Evolutionary conservation across 495 filamentous ascomycete genomes (phyloP).

Genomic region (Podospora pseudocomata): DNA sequence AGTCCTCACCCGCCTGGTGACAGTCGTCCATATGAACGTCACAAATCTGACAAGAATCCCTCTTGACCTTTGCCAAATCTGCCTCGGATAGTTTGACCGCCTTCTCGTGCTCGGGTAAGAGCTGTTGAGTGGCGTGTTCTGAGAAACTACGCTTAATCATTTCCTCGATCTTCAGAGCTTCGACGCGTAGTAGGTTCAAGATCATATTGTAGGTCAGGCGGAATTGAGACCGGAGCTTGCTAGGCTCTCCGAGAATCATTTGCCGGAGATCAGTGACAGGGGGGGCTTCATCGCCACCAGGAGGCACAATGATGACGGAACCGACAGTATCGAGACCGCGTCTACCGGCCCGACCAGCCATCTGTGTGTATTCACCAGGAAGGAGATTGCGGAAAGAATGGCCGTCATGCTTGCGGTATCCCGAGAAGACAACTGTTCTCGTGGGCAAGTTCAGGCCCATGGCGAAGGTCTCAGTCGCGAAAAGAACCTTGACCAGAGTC

Average conservation of each 20-base stretch:
- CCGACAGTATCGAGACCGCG: constrained; percentile 89
- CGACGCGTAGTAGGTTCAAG: constrained; percentile 87
- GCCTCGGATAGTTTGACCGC: constrained; percentile 89
- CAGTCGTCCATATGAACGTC: constrained; percentile 72
- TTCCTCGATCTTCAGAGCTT: constrained; percentile 97
- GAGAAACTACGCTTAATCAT: constrained; percentile 99
- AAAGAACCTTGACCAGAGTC: constrained; percentile 91
- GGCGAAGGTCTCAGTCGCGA: constrained; percentile 96
- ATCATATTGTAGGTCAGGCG: constrained; percentile 99
- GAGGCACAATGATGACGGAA: constrained; percentile 86
- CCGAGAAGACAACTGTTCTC: constrained; percentile 94
- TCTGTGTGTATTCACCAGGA: constrained; percentile 96
- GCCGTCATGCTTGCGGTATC: constrained; percentile 93
- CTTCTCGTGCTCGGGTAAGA: constrained; percentile 92
- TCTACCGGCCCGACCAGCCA: constrained; percentile 93
- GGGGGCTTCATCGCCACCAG: constrained; percentile 76
- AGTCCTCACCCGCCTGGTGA: constrained; percentile 77
- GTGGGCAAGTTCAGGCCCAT: constrained; percentile 98
- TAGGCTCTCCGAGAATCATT: constrained; percentile 96
- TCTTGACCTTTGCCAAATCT: constrained; percentile 82
- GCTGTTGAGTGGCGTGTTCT: constrained; percentile 95
- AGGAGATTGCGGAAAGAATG: constrained; percentile 84
- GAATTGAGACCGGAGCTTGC: constrained; percentile 93
- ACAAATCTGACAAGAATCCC: constrained; percentile 78
- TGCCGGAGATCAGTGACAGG: constrained; percentile 73